Percentiles rank a stretch among this genome's conserved stretches.
phyloP scores from a whole-genome alignment of 768 basidiomycete genomes.

The Mycena rosella region DNA sequence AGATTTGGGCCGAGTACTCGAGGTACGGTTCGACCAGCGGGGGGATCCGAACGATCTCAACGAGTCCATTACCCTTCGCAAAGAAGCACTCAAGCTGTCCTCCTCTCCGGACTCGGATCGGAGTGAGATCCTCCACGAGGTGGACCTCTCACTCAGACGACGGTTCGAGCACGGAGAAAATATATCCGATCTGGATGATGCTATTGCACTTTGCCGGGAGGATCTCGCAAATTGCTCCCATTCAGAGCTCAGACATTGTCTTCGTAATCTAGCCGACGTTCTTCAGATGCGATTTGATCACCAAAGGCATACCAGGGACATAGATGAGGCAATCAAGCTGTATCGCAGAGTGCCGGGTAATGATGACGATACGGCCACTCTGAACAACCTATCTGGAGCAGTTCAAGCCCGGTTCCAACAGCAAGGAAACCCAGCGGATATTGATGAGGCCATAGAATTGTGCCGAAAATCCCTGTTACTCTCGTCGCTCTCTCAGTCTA shows the following conservation, averaged over 20 bases:
- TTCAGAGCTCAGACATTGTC: not conserved
- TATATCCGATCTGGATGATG: slow-evolving; percentile 6
- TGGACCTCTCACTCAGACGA: not conserved
- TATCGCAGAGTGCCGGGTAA: slow-evolving; percentile 6
- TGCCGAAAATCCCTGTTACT: not conserved
- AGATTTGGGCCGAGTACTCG: slow-evolving; percentile 2
- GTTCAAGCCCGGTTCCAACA: not conserved
- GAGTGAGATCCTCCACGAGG: not conserved
- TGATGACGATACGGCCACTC: not conserved
- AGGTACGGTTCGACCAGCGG: slow-evolving; percentile 1
- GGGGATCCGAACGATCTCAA: slow-evolving; percentile 1
- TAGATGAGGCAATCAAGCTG: slow-evolving; percentile 3
- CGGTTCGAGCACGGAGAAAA: not conserved
- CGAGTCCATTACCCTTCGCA: slow-evolving; percentile 5
- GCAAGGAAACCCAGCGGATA: slow-evolving; percentile 10
- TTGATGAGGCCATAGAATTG: slow-evolving; percentile 12
- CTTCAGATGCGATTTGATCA: not conserved
- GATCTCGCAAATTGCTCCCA: not conserved
- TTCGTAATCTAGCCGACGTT: not conserved
- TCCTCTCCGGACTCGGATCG: not conserved
- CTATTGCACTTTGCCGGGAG: slow-evolving; percentile 1
- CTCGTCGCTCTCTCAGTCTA: not conserved
- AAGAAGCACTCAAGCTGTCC: not conserved
- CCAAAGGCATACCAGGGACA: not conserved
- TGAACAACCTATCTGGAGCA: slow-evolving; percentile 12